These are phyloP conservation scores for Isatis tinctoria DNA, from an alignment of 345 rosid species.

Conservation along the genomic window DNA sequence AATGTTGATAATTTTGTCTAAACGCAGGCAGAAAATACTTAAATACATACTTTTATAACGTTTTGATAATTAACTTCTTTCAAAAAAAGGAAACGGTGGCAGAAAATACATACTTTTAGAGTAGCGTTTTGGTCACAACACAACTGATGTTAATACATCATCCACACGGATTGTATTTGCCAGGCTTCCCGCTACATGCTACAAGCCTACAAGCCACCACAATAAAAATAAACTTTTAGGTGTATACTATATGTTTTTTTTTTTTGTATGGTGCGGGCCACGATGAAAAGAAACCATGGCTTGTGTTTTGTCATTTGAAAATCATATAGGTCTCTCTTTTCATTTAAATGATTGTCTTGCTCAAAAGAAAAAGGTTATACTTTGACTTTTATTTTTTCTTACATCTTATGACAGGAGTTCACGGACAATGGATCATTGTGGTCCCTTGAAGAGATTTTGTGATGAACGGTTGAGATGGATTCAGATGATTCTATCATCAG, in stretches of 20 bases:
- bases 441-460: slow-evolving; percentile 18
- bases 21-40: too few relatives aligned
- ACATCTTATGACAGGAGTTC: slow-evolving; percentile 18
- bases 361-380: not conserved
- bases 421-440: slow-evolving; percentile 25
- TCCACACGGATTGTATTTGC: not conserved
- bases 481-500: slow-evolving; percentile 6
- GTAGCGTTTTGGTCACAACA: not conserved
- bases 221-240: not conserved
- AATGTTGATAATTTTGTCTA: too few relatives aligned
- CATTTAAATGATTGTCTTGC: not conserved
- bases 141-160: not conserved
- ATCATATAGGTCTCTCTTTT: not conserved
- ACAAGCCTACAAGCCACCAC: slow-evolving; percentile 5
- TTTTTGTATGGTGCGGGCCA: not conserved
- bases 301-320: not conserved
- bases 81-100: too few relatives aligned
- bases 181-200: not conserved
- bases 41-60: too few relatives aligned
- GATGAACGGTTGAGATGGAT: slow-evolving; percentile 22
- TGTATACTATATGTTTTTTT: not conserved
- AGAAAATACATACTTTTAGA: too few relatives aligned
- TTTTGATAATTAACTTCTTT: too few relatives aligned
- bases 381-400: not conserved
- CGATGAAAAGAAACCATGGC: not conserved